Evolutionary conservation across 495 filamentous ascomycete species (phyloP), one percentile per base, ranked within the genome.

Genomic region (Lasiosphaeria ovina): DNA sequence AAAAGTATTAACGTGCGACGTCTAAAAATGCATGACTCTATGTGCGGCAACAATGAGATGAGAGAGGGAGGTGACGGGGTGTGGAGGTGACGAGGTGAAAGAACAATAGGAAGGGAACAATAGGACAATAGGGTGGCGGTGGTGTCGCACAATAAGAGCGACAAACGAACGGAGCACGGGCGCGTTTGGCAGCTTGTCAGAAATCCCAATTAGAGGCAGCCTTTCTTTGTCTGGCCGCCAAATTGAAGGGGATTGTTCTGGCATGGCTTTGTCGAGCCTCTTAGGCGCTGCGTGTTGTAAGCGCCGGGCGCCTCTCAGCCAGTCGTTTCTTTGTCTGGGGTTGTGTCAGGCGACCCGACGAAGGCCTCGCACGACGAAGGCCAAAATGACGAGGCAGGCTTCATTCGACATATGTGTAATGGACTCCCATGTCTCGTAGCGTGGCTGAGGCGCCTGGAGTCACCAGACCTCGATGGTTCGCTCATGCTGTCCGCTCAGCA

Each of bases 241-340:
- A 47, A 47, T 47, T 11, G 16, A 11, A 35, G 34, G 36, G 44
- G 17, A 31, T 38, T 40, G 55, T 35, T 50, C 35, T 58, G 42
- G 55, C 35, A 24, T 10, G 36, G 12, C 17, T 49, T 57, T 48
- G 55, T 55, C 52, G 54, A 56, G 53, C 2, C 54, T 35, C 54
- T 44, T 40, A 61, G 34, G 55, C 59, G 59, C 47, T 40, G 59
- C 44, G 24, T 24, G 38, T 58, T 9, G 44, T 47, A 61, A 61
- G 59, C 59, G 59, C 54, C 45, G 3, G 59, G 34, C 34, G 42
- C 10, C 54, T 61, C 35, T 2, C 54, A 58, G 59, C 54, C 59
- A 61, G 59, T 61, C 59, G 35, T 51, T 61, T 42, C 54, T 56
- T 7, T 47, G 12, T 47, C 44, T n/a, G 12, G 44, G 44, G 32